phyloP scores from a whole-genome alignment of 2,329 filamentous ascomycete genomes.

The Ceratocystis cubensis region DNA sequence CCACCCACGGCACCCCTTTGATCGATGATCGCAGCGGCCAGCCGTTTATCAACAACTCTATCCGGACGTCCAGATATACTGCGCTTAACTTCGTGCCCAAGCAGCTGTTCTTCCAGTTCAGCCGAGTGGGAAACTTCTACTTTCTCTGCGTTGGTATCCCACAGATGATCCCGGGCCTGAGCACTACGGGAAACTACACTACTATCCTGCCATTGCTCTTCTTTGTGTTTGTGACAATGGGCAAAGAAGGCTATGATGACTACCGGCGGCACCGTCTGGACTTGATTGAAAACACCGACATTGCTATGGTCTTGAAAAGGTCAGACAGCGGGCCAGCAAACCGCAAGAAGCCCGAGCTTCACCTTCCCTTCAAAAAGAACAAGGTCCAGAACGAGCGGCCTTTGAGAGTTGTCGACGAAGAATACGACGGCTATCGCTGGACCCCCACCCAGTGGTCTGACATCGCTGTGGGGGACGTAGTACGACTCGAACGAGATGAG shows the following conservation, averaged over 20 bases:
- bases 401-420: conserved; percentile 35
- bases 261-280: conserved; percentile 67
- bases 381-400: conserved; percentile 31
- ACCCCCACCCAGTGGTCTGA: conserved; percentile 33
- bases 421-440: conserved; percentile 51
- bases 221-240: conserved; percentile 68
- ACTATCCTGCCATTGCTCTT: conserved; percentile 62
- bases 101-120: conserved; percentile 75
- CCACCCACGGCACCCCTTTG: conserved; percentile 32
- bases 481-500: conserved; percentile 53
- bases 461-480: conserved; percentile 38
- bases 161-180: conserved; percentile 64
- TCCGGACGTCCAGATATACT: conserved; percentile 73
- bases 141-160: conserved; percentile 74
- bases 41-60: conserved; percentile 46
- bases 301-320: conserved; percentile 31
- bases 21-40: conserved; percentile 39
- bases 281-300: conserved; percentile 60
- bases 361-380: conserved; percentile 17
- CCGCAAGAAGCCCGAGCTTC: conserved; percentile 13
- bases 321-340: neutral
- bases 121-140: conserved; percentile 75
- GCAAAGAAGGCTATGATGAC: conserved; percentile 81
- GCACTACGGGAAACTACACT: conserved; percentile 62
- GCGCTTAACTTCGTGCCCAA: conserved; percentile 75